These are phyloP conservation scores for Priceomyces haplophilus DNA, from an alignment of 805 yeast genomes.

Conservation along the genomic window DNA sequence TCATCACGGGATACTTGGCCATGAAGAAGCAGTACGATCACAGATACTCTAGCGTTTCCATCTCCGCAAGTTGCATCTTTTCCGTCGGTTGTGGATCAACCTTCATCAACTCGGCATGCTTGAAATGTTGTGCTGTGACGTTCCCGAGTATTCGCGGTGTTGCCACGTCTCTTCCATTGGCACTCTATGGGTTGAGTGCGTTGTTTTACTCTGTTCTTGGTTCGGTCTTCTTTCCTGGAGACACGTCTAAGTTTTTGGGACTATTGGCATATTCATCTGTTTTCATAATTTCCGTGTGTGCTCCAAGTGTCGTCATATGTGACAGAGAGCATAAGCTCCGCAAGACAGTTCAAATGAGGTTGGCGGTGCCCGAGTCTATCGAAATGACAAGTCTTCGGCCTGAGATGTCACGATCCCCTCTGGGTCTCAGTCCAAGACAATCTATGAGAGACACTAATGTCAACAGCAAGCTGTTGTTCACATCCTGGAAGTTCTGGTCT, in stretches of 20 bases:
- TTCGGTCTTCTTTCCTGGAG: conserved; percentile 50
- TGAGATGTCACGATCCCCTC: not conserved
- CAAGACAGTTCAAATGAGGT: conserved; percentile 6
- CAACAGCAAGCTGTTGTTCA: conserved; percentile 19
- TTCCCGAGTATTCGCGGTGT: conserved; percentile 68
- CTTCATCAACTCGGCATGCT: conserved; percentile 57
- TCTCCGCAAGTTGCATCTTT: conserved; percentile 47
- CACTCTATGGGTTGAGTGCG: conserved; percentile 74
- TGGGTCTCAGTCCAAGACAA: not conserved
- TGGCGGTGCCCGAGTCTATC: conserved; percentile 7
- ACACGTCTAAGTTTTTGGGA: conserved; percentile 53
- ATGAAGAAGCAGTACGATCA: conserved; percentile 50
- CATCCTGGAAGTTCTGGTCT: conserved; percentile 34
- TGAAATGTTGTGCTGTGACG: conserved; percentile 70
- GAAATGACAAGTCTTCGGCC: conserved; percentile 10
- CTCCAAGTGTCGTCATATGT: conserved; percentile 44
- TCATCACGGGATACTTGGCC: conserved; percentile 54
- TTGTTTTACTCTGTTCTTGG: conserved; percentile 60
- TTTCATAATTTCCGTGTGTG: conserved; percentile 40
- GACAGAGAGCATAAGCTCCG: conserved; percentile 31
- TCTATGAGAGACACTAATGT: conserved; percentile 3
- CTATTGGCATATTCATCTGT: conserved; percentile 44
- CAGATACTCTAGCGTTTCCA: conserved; percentile 33
- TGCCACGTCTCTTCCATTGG: conserved; percentile 73
- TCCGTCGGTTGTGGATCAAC: conserved; percentile 71